These are phyloP conservation scores for Rhizoclosmatium globosum DNA, from an alignment of 192 early-diverging fungal genomes.

Conservation along the genomic window DNA sequence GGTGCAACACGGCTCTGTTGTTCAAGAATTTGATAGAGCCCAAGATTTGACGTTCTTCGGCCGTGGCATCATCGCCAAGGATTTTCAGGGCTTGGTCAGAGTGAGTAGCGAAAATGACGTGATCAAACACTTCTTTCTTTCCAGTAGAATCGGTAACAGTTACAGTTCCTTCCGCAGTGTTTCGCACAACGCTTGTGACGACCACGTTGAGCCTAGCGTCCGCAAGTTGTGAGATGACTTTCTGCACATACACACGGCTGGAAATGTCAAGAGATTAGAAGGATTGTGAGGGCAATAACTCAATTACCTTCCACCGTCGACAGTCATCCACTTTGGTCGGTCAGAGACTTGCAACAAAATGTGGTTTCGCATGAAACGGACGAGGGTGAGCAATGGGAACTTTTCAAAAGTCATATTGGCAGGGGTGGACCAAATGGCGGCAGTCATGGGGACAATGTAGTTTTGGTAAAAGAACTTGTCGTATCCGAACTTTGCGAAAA, in stretches of 20 bases:
- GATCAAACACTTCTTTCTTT: conserved; percentile 52
- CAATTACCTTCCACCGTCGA: conserved; percentile 56
- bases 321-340: conserved; percentile 67
- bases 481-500: conserved; percentile 58
- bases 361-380: conserved; percentile 73
- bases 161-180: conserved; percentile 16
- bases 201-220: conserved; percentile 49
- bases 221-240: conserved; percentile 43
- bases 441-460: conserved; percentile 73
- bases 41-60: conserved; percentile 56
- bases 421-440: conserved; percentile 72
- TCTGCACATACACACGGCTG: conserved; percentile 53
- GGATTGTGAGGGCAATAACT: neutral
- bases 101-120: conserved; percentile 69
- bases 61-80: conserved; percentile 60
- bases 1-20: conserved; percentile 64
- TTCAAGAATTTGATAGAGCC: conserved; percentile 53
- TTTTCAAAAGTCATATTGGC: conserved; percentile 60
- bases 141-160: conserved; percentile 50
- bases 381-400: conserved; percentile 69
- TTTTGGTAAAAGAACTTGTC: conserved; percentile 67
- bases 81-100: conserved; percentile 64
- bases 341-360: conserved; percentile 58
- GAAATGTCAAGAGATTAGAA: neutral
- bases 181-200: conserved; percentile 46